phyloP scores from a whole-genome alignment of 768 basidiomycete genomes.

The Austroboletus eburneus region DNA sequence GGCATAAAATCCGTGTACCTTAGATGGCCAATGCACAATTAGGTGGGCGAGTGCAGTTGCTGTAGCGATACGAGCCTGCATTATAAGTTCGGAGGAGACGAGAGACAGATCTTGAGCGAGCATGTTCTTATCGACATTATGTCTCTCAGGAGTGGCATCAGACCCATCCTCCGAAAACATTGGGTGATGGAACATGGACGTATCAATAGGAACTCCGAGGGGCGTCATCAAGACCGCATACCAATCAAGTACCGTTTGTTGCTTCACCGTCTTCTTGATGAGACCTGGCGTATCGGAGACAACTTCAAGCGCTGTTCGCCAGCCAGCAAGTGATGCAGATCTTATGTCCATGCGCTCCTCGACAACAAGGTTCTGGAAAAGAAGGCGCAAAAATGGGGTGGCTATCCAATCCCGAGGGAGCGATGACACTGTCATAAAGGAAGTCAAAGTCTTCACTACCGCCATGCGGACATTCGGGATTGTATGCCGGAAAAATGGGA shows the following conservation, averaged over 20 bases:
- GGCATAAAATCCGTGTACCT: constrained; percentile 35
- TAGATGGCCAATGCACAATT: constrained; percentile 61
- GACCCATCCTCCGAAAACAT: constrained; percentile 44
- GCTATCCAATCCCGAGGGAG: constrained; percentile 81
- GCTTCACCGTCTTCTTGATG: constrained; percentile 51
- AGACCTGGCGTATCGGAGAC: constrained; percentile 42
- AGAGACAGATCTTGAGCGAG: constrained; percentile 85
- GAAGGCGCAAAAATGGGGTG: constrained; percentile 69
- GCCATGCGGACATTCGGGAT: constrained; percentile 90
- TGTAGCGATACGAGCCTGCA: constrained; percentile 75
- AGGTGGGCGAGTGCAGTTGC: constrained; percentile 74
- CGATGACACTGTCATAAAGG: constrained; percentile 76
- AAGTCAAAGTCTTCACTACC: constrained; percentile 83
- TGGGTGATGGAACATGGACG: constrained; percentile 63
- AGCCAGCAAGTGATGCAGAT: constrained; percentile 63
- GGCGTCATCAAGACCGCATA: constrained; percentile 88
- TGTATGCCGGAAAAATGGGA: constrained; percentile 97
- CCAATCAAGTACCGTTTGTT: constrained; percentile 73
- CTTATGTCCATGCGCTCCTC: constrained; percentile 89
- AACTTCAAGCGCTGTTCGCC: constrained; percentile 66
- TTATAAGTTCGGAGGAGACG: constrained; percentile 66
- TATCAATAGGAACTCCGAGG: constrained; percentile 72
- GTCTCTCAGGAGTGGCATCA: constrained; percentile 52
- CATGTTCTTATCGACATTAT: constrained; percentile 97
- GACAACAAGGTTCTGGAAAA: constrained; percentile 91